These are phyloP conservation scores for Barnettozyma vustinii DNA, from an alignment of 805 yeast species.

Conservation along the genomic window DNA sequence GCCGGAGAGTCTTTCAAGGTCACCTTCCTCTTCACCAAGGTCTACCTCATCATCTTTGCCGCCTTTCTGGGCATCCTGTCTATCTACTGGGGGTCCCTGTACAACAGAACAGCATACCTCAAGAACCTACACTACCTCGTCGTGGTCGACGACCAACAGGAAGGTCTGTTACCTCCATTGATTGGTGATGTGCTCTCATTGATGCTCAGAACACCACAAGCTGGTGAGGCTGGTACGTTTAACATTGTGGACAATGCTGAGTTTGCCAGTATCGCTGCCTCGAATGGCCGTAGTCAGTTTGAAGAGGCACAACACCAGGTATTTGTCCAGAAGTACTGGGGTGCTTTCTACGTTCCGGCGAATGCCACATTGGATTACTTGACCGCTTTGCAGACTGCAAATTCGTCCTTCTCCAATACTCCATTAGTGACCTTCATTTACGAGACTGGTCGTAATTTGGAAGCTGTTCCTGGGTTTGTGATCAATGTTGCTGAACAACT, in stretches of 20 bases:
- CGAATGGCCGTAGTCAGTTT: constrained; percentile 10
- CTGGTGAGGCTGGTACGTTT: constrained; percentile 16
- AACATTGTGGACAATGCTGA: constrained; percentile 4
- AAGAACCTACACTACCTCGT: constrained; percentile 17
- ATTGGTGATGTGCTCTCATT: constrained; percentile 6
- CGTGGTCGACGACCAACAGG: constrained; percentile 18
- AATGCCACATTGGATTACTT: constrained; percentile 35
- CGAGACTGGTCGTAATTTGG: constrained; percentile 56
- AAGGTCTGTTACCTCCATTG: constrained; percentile 11
- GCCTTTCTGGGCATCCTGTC: constrained; percentile 7
- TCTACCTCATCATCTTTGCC: constrained; percentile 5
- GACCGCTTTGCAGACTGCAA: constrained; percentile 14
- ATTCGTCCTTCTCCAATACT: constrained; percentile 11
- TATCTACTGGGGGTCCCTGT: constrained; percentile 26
- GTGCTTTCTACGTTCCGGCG: constrained; percentile 42
- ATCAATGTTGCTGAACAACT: constrained; percentile 31
- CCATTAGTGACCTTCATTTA: constrained; percentile 34
- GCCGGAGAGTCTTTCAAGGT: not conserved
- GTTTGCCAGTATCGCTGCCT: constrained; percentile 6
- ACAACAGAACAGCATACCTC: constrained; percentile 12
- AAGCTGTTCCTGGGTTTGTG: constrained; percentile 37
- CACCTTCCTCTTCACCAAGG: constrained; percentile 5
- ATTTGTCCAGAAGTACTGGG: constrained; percentile 54
- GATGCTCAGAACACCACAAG: constrained; percentile 7
- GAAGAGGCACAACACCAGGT: constrained; percentile 39